Percentiles rank a stretch among this genome's conserved stretches.
These are phyloP conservation scores for Suillus tomentosus DNA, from an alignment of 768 basidiomycete species.

Conservation along the genomic window DNA sequence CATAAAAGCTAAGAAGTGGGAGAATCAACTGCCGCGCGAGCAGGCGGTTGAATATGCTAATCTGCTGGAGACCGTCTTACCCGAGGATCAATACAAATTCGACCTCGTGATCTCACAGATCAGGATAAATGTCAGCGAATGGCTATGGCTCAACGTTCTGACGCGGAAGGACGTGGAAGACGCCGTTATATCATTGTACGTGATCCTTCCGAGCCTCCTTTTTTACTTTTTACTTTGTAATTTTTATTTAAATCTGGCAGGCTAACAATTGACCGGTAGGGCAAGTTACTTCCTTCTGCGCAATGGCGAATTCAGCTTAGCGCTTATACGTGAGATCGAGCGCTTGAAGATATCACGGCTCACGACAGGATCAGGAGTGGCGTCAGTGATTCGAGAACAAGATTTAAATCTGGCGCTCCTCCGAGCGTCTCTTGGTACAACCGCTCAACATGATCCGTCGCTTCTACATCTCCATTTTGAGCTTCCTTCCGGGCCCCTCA, in stretches of 20 bases:
- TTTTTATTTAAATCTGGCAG: conserved; percentile 13
- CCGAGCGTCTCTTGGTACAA: conserved; percentile 85
- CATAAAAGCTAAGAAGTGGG: conserved; percentile 77
- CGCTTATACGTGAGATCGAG: conserved; percentile 86
- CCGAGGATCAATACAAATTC: conserved; percentile 76
- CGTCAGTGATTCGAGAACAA: conserved; percentile 85
- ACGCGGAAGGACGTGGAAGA: conserved; percentile 82
- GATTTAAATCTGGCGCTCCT: conserved; percentile 86
- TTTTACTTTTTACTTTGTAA: not conserved
- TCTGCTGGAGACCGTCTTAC: conserved; percentile 65
- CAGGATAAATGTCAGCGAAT: conserved; percentile 83
- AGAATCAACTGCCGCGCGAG: conserved; percentile 71
- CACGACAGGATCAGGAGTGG: conserved; percentile 60
- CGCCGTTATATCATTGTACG: conserved; percentile 84
- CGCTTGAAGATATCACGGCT: conserved; percentile 79
- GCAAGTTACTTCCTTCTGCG: conserved; percentile 87
- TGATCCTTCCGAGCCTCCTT: conserved; percentile 12
- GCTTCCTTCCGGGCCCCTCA: conserved; percentile 78
- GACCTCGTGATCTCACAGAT: conserved; percentile 75
- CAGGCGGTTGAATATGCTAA: conserved; percentile 66
- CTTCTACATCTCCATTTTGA: conserved; percentile 73
- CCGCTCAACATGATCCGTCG: conserved; percentile 82
- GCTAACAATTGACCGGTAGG: conserved; percentile 39
- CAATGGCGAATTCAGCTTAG: conserved; percentile 84
- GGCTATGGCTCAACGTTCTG: conserved; percentile 90